phyloP scores from a whole-genome alignment of 169 alveolate genomes.

The Eimeria tenella region DNA sequence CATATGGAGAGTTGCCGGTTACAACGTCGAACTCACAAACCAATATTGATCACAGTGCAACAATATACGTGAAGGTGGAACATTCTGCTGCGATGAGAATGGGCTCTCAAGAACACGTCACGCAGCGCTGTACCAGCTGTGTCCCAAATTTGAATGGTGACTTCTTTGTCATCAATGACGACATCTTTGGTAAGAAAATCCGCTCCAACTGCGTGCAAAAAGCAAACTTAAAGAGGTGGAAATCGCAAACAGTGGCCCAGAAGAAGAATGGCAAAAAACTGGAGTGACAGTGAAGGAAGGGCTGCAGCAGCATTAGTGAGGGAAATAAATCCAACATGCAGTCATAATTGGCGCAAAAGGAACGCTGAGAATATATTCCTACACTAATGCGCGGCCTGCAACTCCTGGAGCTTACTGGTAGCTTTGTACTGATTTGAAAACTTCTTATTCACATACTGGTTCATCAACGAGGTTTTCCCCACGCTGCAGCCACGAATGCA shows the following conservation, averaged over 20 bases:
- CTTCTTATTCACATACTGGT: slow-evolving; percentile 97
- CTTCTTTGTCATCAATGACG: slow-evolving; percentile 96
- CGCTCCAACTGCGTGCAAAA: slow-evolving; percentile 94
- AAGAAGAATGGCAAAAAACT: neutral
- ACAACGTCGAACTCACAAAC: neutral
- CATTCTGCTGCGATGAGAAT: neutral
- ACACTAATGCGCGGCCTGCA: neutral
- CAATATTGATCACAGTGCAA: neutral
- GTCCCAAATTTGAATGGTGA: slow-evolving; percentile 95
- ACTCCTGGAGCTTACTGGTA: slow-evolving; percentile 89
- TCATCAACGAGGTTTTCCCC: slow-evolving; percentile 99
- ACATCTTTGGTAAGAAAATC: slow-evolving; percentile 99
- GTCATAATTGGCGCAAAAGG: neutral
- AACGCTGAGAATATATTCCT: neutral
- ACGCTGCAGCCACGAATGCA: slow-evolving; percentile 89
- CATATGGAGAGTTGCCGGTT: neutral
- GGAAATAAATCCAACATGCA: neutral
- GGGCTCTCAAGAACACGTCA: neutral
- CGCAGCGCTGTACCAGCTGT: slow-evolving; percentile 73
- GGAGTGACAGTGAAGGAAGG: neutral
- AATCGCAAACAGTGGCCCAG: neutral
- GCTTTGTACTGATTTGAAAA: slow-evolving; percentile 98
- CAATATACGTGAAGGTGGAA: neutral
- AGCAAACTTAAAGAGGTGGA: neutral
- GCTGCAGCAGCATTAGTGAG: neutral